phyloP scores from a whole-genome alignment of 805 yeast species.

The Ogataea nonfermentans region DNA sequence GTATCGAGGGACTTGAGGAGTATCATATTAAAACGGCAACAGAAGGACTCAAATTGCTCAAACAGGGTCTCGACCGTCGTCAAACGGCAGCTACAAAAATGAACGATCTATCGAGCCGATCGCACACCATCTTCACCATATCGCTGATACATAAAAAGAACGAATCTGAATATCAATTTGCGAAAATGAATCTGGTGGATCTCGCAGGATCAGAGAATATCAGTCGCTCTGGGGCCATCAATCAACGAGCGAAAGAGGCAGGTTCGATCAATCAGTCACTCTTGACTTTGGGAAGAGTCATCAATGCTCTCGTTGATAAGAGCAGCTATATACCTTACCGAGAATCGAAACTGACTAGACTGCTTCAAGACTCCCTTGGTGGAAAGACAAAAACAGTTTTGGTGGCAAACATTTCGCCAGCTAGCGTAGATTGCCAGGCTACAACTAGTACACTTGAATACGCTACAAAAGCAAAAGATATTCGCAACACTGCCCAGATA shows the following conservation, averaged over 20 bases:
- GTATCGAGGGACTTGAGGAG: slow-evolving; percentile 66
- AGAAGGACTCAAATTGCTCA: slow-evolving; percentile 56
- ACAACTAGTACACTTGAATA: slow-evolving; percentile 54
- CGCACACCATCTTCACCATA: slow-evolving; percentile 74
- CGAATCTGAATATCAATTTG: slow-evolving; percentile 29
- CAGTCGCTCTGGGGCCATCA: slow-evolving; percentile 79
- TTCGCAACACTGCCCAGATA: slow-evolving; percentile 49
- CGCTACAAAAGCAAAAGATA: slow-evolving; percentile 56
- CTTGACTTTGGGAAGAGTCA: slow-evolving; percentile 84
- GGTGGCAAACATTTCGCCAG: slow-evolving; percentile 84
- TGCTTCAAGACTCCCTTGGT: slow-evolving; percentile 75
- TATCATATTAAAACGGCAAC: slow-evolving; percentile 50
- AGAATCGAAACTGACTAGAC: slow-evolving; percentile 73
- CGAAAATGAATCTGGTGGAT: slow-evolving; percentile 71
- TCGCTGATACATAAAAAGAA: slow-evolving; percentile 46
- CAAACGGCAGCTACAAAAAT: slow-evolving; percentile 72
- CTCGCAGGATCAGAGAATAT: slow-evolving; percentile 95
- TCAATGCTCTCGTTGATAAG: slow-evolving; percentile 65
- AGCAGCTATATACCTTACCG: slow-evolving; percentile 71
- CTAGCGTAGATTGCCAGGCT: slow-evolving; percentile 46
- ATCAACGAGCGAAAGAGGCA: slow-evolving; percentile 87
- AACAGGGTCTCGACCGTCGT: slow-evolving; percentile 55
- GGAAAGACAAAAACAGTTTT: slow-evolving; percentile 86
- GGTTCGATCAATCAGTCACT: slow-evolving; percentile 90
- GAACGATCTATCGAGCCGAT: slow-evolving; percentile 71